Conservation (phyloP, 176 grass and related monocot species). For the Musa itinerans region DNA sequence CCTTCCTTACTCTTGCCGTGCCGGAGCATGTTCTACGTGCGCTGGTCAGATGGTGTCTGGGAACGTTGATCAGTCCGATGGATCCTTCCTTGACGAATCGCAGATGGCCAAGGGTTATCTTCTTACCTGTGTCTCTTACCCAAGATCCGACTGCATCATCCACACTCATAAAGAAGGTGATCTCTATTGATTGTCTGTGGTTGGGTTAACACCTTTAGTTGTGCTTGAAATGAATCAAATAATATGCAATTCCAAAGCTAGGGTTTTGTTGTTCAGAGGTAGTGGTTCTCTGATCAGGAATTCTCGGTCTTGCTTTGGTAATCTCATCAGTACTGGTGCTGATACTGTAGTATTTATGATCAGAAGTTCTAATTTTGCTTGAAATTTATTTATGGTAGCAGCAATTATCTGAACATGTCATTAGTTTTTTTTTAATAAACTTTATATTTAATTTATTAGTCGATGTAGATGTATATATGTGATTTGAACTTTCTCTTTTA, state of each 20-base stretch:
- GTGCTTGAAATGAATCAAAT: not conserved
- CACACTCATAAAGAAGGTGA: slow-evolving; percentile 90
- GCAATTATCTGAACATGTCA: too few relatives aligned
- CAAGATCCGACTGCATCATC: slow-evolving; percentile 62
- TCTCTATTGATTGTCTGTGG: slow-evolving; percentile 35
- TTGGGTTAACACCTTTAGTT: not conserved
- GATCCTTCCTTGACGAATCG: slow-evolving; percentile 64
- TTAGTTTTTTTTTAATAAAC: too few relatives aligned
- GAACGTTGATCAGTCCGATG: slow-evolving; percentile 67
- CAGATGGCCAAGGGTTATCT: slow-evolving; percentile 68
- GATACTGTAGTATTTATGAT: too few relatives aligned
- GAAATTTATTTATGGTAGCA: too few relatives aligned
- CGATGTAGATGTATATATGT: too few relatives aligned
- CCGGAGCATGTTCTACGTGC: slow-evolving; percentile 79
- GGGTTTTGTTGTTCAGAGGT: not conserved
- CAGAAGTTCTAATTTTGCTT: too few relatives aligned
- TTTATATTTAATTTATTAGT: too few relatives aligned
- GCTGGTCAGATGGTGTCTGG: slow-evolving; percentile 50
- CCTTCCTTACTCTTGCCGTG: slow-evolving; percentile 83
- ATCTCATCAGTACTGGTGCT: too few relatives aligned
- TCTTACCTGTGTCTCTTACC: slow-evolving; percentile 82
- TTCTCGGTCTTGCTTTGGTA: too few relatives aligned
- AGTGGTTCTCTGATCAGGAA: too few relatives aligned
- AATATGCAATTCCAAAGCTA: not conserved
- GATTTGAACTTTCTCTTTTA: too few relatives aligned